These are phyloP conservation scores for Skeletonema menzelii DNA, from an alignment of 108 stramenopile genomes.

Conservation along the genomic window DNA sequence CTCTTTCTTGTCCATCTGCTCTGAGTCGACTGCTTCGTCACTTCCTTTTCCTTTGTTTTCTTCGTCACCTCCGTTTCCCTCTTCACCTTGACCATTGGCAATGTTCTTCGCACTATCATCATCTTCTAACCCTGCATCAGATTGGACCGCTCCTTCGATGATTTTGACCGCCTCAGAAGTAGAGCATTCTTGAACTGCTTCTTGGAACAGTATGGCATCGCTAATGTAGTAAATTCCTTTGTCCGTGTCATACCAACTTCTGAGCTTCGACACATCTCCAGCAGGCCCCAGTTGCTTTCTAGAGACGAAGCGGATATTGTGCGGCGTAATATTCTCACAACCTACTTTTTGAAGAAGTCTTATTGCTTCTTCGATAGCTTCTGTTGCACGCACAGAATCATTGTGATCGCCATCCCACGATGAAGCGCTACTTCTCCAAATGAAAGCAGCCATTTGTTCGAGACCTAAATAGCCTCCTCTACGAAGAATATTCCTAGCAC, in stretches of 20 bases:
- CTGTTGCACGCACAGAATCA: constrained; percentile 19
- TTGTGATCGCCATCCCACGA: constrained; percentile 21
- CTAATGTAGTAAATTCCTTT: constrained; percentile 29
- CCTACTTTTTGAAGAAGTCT: constrained; percentile 52
- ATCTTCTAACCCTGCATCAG: not conserved
- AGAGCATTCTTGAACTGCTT: constrained; percentile 1
- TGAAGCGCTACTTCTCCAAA: constrained; percentile 11
- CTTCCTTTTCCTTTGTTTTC: not conserved
- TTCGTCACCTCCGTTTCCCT: not conserved
- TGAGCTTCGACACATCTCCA: constrained; percentile 10
- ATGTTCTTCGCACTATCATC: not conserved
- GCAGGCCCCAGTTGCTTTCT: constrained; percentile 38
- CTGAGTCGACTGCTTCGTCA: not conserved
- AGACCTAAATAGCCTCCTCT: constrained; percentile 68
- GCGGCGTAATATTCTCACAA: constrained; percentile 54
- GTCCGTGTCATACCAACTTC: constrained; percentile 37
- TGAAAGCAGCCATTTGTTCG: constrained; percentile 25
- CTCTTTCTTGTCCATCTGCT: not conserved
- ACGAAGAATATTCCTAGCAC: constrained; percentile 56
- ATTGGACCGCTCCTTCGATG: not conserved
- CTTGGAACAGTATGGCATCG: constrained; percentile 28
- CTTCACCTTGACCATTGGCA: not conserved
- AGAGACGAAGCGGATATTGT: constrained; percentile 53
- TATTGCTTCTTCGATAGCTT: constrained; percentile 47
- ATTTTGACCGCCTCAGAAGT: not conserved